Conservation (phyloP, 805 yeast species). For the Candida ipomoeae region DNA sequence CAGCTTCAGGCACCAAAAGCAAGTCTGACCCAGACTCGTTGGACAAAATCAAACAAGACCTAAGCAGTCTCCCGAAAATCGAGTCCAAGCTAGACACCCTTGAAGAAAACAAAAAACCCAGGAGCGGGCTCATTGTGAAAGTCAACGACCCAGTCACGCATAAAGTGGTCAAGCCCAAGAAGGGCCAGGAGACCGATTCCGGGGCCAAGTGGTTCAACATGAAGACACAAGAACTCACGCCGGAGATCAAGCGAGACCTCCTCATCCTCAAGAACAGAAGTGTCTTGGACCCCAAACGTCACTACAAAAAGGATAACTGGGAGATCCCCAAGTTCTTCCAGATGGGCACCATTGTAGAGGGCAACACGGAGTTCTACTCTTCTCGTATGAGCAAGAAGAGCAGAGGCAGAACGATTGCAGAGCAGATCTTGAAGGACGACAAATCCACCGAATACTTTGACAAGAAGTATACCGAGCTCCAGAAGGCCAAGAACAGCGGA, state of each 20-base stretch:
- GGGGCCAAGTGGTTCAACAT: conserved; percentile 20
- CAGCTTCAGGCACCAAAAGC: not conserved
- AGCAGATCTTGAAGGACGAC: conserved; percentile 73
- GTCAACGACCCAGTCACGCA: conserved; percentile 31
- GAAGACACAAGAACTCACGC: conserved; percentile 23
- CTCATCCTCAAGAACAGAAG: conserved; percentile 78
- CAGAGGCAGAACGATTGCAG: conserved; percentile 74
- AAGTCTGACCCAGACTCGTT: conserved; percentile 18
- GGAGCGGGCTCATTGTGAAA: conserved; percentile 21
- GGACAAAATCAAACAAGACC: conserved; percentile 31
- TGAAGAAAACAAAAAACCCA: conserved; percentile 6
- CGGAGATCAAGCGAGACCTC: conserved; percentile 70
- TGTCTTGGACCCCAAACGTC: conserved; percentile 92
- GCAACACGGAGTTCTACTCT: conserved; percentile 72
- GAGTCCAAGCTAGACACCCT: conserved; percentile 26
- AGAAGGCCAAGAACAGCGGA: conserved; percentile 56
- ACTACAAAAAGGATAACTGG: conserved; percentile 85
- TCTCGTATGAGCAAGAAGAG: conserved; percentile 63
- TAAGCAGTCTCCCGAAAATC: conserved; percentile 40
- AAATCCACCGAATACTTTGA: conserved; percentile 73
- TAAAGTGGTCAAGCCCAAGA: conserved; percentile 7
- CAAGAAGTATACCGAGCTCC: conserved; percentile 79
- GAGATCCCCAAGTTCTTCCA: conserved; percentile 75
- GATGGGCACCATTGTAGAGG: conserved; percentile 83
- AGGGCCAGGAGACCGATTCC: conserved; percentile 13